Conservation (phyloP, 176 grass and related monocot genomes). For the Poa annua region DNA sequence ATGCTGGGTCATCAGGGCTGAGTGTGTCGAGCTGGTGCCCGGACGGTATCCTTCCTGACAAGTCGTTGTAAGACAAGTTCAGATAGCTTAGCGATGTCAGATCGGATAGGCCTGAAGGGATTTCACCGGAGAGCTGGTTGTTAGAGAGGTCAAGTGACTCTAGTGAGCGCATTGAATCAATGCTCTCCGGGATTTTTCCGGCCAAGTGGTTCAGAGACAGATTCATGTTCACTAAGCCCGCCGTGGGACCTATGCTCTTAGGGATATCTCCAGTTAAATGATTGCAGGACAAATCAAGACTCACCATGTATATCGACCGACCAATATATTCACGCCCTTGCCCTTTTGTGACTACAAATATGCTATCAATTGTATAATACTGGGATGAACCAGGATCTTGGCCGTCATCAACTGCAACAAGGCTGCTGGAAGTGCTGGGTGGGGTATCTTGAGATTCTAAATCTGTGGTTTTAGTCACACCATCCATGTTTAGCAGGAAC, state of each 20-base stretch:
- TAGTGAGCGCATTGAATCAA: background rate
- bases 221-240: slow-evolving; percentile 28
- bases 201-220: slow-evolving; percentile 35
- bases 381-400: background rate
- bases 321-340: background rate
- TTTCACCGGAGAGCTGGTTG: slow-evolving; percentile 43
- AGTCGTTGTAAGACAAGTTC: slow-evolving; percentile 38
- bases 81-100: slow-evolving; percentile 17
- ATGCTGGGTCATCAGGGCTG: background rate
- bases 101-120: slow-evolving; percentile 25
- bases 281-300: slow-evolving; percentile 37
- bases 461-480: background rate
- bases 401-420: background rate
- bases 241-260: background rate
- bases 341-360: slow-evolving; percentile 36
- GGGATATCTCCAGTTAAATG: slow-evolving; percentile 40
- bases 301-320: background rate
- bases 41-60: slow-evolving; percentile 42
- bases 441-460: background rate
- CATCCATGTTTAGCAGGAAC: slow-evolving; percentile 17
- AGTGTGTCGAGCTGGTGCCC: slow-evolving; percentile 28
- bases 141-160: slow-evolving; percentile 49
- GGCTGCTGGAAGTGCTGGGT: background rate
- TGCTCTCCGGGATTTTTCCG: slow-evolving; percentile 28
- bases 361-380: background rate